Conservation (phyloP, 352 stramenopile genomes). For the Elongisporangium anandrum region DNA sequence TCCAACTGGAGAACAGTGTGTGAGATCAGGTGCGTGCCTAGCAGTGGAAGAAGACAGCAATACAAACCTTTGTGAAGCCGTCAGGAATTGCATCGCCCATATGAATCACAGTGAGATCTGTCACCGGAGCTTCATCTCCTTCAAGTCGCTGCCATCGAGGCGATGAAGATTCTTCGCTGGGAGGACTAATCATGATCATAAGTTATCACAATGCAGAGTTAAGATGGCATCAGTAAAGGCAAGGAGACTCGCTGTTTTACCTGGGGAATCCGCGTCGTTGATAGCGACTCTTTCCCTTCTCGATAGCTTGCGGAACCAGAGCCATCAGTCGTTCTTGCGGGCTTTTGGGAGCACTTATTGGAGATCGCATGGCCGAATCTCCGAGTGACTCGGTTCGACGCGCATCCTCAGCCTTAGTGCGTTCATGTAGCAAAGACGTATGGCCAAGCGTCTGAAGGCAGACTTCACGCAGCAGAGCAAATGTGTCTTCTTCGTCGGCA, state of each 20-base stretch:
- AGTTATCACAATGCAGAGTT: conserved; percentile 1
- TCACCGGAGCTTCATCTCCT: conserved; percentile 47
- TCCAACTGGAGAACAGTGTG: conserved; percentile 40
- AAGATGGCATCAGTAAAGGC: not conserved
- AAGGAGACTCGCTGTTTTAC: too few species aligned
- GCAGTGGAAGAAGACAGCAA: not conserved
- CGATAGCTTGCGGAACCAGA: conserved; percentile 33
- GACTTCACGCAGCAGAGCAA: conserved; percentile 57
- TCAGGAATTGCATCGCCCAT: conserved; percentile 66
- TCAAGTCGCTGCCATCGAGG: conserved; percentile 50
- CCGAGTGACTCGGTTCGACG: not conserved
- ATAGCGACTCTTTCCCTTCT: conserved; percentile 44
- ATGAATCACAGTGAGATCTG: conserved; percentile 73
- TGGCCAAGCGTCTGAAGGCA: conserved; percentile 42
- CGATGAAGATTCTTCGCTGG: not conserved
- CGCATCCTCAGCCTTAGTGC: not conserved
- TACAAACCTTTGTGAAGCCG: conserved; percentile 63
- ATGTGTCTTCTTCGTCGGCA: conserved; percentile 31
- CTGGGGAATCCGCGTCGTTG: conserved; percentile 21
- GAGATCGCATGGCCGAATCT: not conserved
- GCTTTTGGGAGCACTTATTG: conserved; percentile 29
- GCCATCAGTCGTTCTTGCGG: conserved; percentile 47
- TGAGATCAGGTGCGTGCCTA: not conserved
- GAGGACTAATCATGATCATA: not conserved
- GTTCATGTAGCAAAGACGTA: not conserved